Evolutionary conservation across 1,284 basidiomycete genomes (phyloP).

Genomic region (Microbotryum scabiosae): DNA sequence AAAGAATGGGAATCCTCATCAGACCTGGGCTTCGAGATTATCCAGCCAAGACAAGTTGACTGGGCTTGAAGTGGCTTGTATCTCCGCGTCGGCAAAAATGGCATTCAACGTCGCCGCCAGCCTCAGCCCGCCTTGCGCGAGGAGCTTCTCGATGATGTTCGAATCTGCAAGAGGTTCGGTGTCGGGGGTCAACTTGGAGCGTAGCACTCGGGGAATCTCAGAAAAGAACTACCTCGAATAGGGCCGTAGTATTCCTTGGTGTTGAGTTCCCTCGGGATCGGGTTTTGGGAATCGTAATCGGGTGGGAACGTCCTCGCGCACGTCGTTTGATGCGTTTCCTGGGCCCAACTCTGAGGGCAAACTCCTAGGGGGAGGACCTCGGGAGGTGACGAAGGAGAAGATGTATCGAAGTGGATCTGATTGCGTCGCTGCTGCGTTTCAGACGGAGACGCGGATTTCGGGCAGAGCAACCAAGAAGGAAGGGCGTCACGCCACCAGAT

Average conservation of each 20-base stretch:
- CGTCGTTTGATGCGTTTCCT: constrained; percentile 27
- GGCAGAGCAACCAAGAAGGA: constrained; percentile 35
- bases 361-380: not conserved
- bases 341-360: constrained; percentile 37
- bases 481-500: constrained; percentile 34
- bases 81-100: constrained; percentile 15
- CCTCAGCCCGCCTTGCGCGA: constrained; percentile 39
- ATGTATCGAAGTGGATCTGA: too few species aligned
- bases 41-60: too few species aligned
- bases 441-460: not conserved
- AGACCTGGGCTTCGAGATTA: too few species aligned
- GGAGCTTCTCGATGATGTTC: constrained; percentile 38
- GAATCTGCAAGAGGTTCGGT: constrained; percentile 17
- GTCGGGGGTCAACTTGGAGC: not conserved
- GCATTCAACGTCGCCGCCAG: constrained; percentile 40
- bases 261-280: constrained; percentile 32
- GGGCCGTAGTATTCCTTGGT: constrained; percentile 32
- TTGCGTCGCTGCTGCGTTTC: too few species aligned
- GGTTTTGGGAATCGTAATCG: constrained; percentile 9
- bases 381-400: too few species aligned
- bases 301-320: constrained; percentile 33
- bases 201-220: too few species aligned
- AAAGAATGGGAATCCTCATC: too few species aligned
- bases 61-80: not conserved
- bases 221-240: constrained; percentile 18